Conservation (phyloP, 2,329 filamentous ascomycete genomes). For the Dendrostoma leiphaemia region DNA sequence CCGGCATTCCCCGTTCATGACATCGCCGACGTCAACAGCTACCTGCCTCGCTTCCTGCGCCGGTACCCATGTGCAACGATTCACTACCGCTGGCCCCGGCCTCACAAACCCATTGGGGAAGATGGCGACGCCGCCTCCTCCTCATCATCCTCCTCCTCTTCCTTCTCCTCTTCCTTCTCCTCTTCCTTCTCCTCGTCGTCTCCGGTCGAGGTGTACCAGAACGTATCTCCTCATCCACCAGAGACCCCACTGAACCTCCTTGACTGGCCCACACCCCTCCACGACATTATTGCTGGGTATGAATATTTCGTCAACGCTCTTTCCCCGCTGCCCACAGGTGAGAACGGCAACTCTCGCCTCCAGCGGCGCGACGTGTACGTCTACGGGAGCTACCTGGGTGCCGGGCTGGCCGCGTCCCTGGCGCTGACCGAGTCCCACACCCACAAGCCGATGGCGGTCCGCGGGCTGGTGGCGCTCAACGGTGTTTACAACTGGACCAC, state of each 20-base stretch:
- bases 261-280: constrained; percentile 55
- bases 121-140: neutral
- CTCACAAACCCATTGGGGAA: too few species aligned
- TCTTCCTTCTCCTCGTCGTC: neutral
- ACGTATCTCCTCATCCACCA: neutral
- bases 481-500: constrained; percentile 65
- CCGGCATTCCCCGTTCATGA: constrained; percentile 43
- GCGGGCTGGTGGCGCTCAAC: constrained; percentile 55
- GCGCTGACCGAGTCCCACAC: constrained; percentile 54
- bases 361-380: constrained; percentile 44
- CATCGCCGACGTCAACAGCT: constrained; percentile 19
- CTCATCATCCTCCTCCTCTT: neutral
- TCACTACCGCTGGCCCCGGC: constrained; percentile 56
- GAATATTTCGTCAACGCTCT: constrained; percentile 49
- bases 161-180: neutral
- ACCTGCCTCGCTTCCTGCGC: constrained; percentile 40
- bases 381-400: constrained; percentile 58
- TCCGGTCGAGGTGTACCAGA: too few species aligned
- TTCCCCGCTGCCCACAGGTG: constrained; percentile 28
- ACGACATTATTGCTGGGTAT: constrained; percentile 55
- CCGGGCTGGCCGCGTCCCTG: constrained; percentile 53
- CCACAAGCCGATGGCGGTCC: constrained; percentile 43
- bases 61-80: constrained; percentile 50
- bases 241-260: constrained; percentile 22
- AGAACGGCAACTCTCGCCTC: neutral